Evolutionary conservation across 1,284 basidiomycete genomes (phyloP).

Genomic region (Cutaneotrichosporon dermatis): DNA sequence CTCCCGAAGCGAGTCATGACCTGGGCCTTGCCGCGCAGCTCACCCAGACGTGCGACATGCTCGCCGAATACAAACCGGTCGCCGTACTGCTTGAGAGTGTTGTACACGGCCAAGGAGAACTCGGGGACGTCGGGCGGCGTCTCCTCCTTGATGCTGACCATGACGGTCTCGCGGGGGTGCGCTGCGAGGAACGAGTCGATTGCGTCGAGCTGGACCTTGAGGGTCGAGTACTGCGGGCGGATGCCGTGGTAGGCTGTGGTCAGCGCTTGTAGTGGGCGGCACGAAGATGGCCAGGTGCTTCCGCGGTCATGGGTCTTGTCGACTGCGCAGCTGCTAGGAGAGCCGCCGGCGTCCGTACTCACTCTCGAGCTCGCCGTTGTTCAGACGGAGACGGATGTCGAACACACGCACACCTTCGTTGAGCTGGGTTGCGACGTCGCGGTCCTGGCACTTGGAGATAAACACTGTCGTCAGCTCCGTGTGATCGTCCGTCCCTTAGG

Average conservation of each 20-base stretch:
- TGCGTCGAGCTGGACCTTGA: slow-evolving; percentile 56
- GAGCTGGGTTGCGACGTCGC: slow-evolving; percentile 39
- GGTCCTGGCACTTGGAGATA: slow-evolving; percentile 47
- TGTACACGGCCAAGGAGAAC: slow-evolving; percentile 64
- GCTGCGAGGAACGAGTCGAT: slow-evolving; percentile 63
- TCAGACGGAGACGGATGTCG: slow-evolving; percentile 71
- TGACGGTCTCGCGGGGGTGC: slow-evolving; percentile 63
- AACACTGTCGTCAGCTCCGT: slow-evolving; percentile 23
- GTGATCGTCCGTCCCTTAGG: background rate
- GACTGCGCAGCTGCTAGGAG: no score
- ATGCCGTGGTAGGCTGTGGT: slow-evolving; percentile 69
- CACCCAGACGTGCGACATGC: slow-evolving; percentile 67
- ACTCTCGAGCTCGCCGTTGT: slow-evolving; percentile 53
- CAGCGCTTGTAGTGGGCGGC: background rate
- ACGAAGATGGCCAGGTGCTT: background rate
- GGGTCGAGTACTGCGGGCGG: slow-evolving; percentile 61
- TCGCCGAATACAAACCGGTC: slow-evolving; percentile 76
- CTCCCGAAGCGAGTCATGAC: slow-evolving; percentile 80
- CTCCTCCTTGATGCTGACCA: slow-evolving; percentile 84
- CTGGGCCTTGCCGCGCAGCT: slow-evolving; percentile 74
- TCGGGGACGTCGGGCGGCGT: slow-evolving; percentile 37
- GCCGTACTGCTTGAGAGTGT: slow-evolving; percentile 55
- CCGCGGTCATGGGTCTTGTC: no score
- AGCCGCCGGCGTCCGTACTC: slow-evolving; percentile 8
- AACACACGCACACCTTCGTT: slow-evolving; percentile 63